A percentile compares a stretch with the other conserved stretches of the same genome.
Evolutionary conservation across 192 early-diverging fungal genomes (phyloP).

Genomic region (Radiomyces spectabilis): DNA sequence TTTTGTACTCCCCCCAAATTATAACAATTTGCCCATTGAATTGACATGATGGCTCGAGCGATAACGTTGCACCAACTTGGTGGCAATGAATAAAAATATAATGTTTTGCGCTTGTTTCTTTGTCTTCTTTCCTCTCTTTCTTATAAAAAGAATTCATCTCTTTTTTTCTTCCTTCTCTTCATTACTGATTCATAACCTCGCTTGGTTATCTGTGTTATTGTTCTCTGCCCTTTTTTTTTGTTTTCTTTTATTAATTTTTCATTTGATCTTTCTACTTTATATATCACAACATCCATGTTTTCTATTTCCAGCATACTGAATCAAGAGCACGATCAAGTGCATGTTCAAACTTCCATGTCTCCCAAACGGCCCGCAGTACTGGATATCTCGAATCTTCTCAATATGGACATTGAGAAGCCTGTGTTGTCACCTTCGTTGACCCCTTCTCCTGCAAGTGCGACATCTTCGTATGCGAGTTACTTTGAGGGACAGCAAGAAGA

Average conservation of each 20-base stretch:
- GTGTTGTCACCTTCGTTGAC: not conserved
- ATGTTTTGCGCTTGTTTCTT: too few species aligned
- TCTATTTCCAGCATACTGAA: not conserved
- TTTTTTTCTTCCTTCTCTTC: too few species aligned
- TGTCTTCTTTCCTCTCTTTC: not conserved
- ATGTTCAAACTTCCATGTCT: not conserved
- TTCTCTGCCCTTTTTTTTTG: not conserved
- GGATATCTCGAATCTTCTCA: not conserved
- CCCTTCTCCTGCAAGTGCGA: conserved; percentile 1
- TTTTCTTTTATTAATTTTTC: not conserved
- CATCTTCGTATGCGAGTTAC: not conserved
- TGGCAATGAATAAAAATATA: too few species aligned
- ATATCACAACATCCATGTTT: not conserved
- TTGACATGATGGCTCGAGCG: too few species aligned
- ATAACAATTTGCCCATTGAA: too few species aligned
- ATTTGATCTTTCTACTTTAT: not conserved
- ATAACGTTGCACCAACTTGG: too few species aligned
- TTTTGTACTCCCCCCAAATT: too few species aligned
- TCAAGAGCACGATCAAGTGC: not conserved
- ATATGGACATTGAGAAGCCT: not conserved
- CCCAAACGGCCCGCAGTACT: not conserved
- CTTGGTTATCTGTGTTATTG: too few species aligned
- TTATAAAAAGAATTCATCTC: conserved; percentile 1
- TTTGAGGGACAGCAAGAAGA: too few species aligned
- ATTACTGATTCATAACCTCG: too few species aligned